phyloP scores from a whole-genome alignment of 2,329 filamentous ascomycete species.

The Juglanconis oblonga region DNA sequence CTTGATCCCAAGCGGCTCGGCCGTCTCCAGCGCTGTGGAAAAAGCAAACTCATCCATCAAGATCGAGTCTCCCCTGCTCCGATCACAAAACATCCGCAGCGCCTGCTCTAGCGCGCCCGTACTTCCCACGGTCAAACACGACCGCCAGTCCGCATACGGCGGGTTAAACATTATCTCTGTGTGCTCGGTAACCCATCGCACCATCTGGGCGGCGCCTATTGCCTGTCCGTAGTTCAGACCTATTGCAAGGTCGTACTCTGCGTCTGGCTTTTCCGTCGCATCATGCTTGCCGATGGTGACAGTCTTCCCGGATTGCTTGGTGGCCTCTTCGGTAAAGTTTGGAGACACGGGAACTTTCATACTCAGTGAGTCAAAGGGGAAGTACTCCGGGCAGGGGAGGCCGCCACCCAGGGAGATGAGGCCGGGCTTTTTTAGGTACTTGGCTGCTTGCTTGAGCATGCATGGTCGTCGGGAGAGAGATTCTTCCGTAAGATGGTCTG shows the following conservation, averaged over 20 bases:
- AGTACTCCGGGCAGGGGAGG: conserved; percentile 83
- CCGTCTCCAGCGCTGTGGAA: conserved; percentile 64
- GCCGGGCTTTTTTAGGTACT: conserved; percentile 74
- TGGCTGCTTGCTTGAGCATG: conserved; percentile 80
- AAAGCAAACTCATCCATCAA: conserved; percentile 93
- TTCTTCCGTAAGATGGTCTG: conserved; percentile 61
- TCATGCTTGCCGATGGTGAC: conserved; percentile 81
- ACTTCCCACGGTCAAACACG: conserved; percentile 78
- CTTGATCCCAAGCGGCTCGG: conserved; percentile 50
- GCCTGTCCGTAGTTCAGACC: conserved; percentile 93
- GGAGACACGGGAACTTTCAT: conserved; percentile 70
- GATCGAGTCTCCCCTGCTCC: conserved; percentile 69
- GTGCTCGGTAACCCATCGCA: conserved; percentile 91
- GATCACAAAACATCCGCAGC: conserved; percentile 74
- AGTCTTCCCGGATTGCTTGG: conserved; percentile 55
- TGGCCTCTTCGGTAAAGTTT: conserved; percentile 68
- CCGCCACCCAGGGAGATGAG: conserved; percentile 92
- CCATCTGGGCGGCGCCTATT: conserved; percentile 78
- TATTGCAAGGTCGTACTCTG: conserved; percentile 72
- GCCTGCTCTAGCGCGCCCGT: conserved; percentile 83
- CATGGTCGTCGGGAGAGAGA: conserved; percentile 59
- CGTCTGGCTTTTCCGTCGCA: conserved; percentile 46
- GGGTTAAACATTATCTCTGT: conserved; percentile 87
- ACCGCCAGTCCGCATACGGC: conserved; percentile 87
- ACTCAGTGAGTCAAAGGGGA: conserved; percentile 79